Evolutionary conservation across 2,329 filamentous ascomycete genomes (phyloP), one percentile per base, ranked within the genome.

Genomic region (Fusarium coicis): DNA sequence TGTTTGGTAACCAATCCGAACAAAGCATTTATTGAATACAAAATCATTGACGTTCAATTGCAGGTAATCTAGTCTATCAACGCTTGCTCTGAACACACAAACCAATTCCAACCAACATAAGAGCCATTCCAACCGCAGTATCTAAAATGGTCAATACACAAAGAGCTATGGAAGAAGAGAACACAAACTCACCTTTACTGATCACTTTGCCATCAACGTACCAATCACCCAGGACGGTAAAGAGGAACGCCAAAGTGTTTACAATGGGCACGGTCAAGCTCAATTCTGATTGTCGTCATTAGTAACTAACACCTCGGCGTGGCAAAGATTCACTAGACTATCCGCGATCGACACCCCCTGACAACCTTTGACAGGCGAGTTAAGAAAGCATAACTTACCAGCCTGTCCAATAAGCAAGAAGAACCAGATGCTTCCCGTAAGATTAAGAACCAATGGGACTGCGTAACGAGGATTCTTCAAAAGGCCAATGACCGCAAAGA

Each of bases 401-500:
- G 95, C 95, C 81, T 96, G 90, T 11, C 96, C 96, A 83, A 98
- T 96, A 73, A 98, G 85, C 75, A 98, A 83, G 77, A 98, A 98
- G 83, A 98, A 98, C 96, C 96, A 98, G 62, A 98, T 88, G 79
- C 94, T 97, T 36, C 96, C 96, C 6, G 96, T 97, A 59, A 98
- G 84, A 80, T 98, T 98, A 66, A 97, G 83, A 58, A 97, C 83
- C 75, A 98, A 83, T 26, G 96, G 96, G 32, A 97, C 84, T 10
- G 94, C 93, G 82, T 98, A 98, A 23, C 90, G 88, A 40, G 95
- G 95, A 75, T 95, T 95, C 66, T 88, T 86, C 58, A 98, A 83
- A 66, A 98, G 85, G 79, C 97, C 95, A 18, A 91, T 78, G 2
- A 96, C 93, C 7, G 91, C 92, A 80, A 94, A 96, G 78, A 92